These are phyloP conservation scores for Globomyces pollinis-pini DNA, from an alignment of 192 early-diverging fungal species.

Conservation along the genomic window DNA sequence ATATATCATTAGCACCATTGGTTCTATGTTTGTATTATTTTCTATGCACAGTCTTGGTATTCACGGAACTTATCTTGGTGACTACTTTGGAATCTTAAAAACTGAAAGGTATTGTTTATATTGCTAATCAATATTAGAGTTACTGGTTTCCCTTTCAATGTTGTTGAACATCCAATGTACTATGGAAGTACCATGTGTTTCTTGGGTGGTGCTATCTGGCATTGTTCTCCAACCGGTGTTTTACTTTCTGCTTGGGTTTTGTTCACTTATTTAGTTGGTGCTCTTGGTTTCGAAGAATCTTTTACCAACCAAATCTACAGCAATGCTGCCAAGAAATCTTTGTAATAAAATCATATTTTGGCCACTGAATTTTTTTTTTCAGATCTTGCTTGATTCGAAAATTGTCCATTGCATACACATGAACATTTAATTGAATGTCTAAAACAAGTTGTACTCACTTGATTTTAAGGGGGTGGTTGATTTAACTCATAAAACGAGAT, in stretches of 20 bases:
- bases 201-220: conserved; percentile 73
- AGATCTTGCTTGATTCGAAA: no score
- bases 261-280: conserved; percentile 2
- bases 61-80: conserved; percentile 84
- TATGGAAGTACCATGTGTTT: conserved; percentile 82
- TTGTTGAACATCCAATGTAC: conserved; percentile 90
- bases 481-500: no score
- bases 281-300: conserved; percentile 4
- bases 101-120: no score
- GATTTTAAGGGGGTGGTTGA: no score
- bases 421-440: no score
- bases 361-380: no score
- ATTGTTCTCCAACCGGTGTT: conserved; percentile 6
- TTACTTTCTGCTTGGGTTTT: conserved; percentile 10
- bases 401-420: no score
- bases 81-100: conserved; percentile 86
- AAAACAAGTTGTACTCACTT: no score
- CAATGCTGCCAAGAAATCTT: conserved; percentile 4
- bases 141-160: conserved; percentile 86
- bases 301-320: conserved; percentile 9
- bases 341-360: not conserved
- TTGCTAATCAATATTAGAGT: no score
- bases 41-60: conserved; percentile 83
- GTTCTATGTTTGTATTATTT: conserved; percentile 69
- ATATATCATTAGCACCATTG: conserved; percentile 35